Conservation (phyloP, 805 yeast genomes). For the Torulaspora maleeae region DNA sequence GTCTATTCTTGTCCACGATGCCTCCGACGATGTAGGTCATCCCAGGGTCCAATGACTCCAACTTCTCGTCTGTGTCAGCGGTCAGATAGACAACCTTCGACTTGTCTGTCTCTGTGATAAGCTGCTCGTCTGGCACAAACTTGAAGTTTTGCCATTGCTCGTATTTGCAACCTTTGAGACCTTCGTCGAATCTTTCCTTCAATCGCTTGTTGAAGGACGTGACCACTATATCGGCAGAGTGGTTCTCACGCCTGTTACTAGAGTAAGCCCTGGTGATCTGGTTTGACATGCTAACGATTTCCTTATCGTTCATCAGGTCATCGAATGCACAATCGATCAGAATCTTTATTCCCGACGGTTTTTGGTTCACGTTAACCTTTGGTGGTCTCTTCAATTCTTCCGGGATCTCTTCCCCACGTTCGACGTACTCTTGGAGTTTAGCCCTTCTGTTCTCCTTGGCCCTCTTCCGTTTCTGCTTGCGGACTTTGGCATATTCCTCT, state of each 20-base stretch:
- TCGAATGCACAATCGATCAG: constrained; percentile 91
- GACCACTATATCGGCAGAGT: constrained; percentile 54
- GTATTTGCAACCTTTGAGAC: constrained; percentile 51
- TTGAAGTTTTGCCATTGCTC: constrained; percentile 62
- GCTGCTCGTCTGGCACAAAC: constrained; percentile 42
- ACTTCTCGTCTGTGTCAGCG: constrained; percentile 75
- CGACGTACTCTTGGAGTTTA: constrained; percentile 34
- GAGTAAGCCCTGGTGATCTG: constrained; percentile 83
- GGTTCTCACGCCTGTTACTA: constrained; percentile 58
- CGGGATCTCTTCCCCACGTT: constrained; percentile 40
- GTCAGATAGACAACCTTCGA: constrained; percentile 62
- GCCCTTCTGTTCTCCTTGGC: constrained; percentile 41
- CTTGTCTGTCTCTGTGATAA: constrained; percentile 33
- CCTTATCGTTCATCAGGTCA: constrained; percentile 76
- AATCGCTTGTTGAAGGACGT: constrained; percentile 64
- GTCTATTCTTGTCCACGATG: constrained; percentile 90
- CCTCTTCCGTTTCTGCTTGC: constrained; percentile 52
- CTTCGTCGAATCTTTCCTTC: constrained; percentile 61
- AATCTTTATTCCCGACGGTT: constrained; percentile 46
- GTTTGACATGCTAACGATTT: constrained; percentile 60
- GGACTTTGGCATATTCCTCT: constrained; percentile 50
- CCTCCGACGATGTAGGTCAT: constrained; percentile 89
- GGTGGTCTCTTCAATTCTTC: constrained; percentile 39
- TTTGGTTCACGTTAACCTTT: constrained; percentile 41
- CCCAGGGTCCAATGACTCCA: constrained; percentile 60